phyloP scores from a whole-genome alignment of 352 stramenopile species.

The Phytophthora pini region DNA sequence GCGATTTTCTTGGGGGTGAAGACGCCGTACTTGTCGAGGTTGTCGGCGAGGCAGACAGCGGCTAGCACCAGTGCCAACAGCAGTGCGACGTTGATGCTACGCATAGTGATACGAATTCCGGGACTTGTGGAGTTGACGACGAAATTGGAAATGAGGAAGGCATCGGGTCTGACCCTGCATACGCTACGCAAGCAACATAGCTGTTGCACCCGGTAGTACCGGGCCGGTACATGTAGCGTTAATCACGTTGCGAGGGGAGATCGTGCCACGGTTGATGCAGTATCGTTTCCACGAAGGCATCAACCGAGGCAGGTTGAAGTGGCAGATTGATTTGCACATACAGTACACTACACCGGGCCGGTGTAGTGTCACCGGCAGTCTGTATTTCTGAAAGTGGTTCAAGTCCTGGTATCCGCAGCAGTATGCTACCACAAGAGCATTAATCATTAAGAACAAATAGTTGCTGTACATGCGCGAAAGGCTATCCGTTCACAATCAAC shows the following conservation, averaged over 20 bases:
- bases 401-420: too few relatives aligned
- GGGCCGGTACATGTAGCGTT: neutral
- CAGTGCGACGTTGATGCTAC: conserved; percentile 10
- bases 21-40: conserved; percentile 29
- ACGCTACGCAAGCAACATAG: too few relatives aligned
- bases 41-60: conserved; percentile 17
- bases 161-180: neutral
- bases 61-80: conserved; percentile 6
- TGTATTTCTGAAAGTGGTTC: too few relatives aligned
- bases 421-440: too few relatives aligned
- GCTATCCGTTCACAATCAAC: too few relatives aligned
- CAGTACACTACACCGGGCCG: too few relatives aligned
- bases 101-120: neutral
- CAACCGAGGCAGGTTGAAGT: conserved; percentile 11
- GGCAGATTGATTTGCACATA: conserved; percentile 2
- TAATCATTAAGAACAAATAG: too few relatives aligned
- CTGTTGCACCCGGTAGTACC: too few relatives aligned
- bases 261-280: conserved; percentile 22
- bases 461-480: too few relatives aligned
- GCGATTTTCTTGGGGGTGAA: conserved; percentile 40
- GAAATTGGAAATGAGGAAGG: conserved; percentile 13
- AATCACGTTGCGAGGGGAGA: neutral
- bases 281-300: neutral
- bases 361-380: too few relatives aligned
- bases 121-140: conserved; percentile 6